phyloP scores from a whole-genome alignment of 176 grass and related monocot species.

The Thinopyrum elongatum region DNA sequence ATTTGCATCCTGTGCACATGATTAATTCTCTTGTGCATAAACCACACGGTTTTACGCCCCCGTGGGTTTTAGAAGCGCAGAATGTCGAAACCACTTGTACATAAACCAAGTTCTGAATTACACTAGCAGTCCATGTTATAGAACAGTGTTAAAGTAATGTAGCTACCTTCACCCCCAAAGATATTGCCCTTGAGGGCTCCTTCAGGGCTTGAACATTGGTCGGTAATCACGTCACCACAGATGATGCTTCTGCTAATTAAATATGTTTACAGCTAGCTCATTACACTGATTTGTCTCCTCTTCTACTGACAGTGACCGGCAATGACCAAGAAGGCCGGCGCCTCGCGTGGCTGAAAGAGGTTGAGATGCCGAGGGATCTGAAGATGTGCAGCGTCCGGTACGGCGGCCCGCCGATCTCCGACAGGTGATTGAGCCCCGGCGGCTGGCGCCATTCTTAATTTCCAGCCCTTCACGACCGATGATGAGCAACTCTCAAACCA shows the following conservation, averaged over 20 bases:
- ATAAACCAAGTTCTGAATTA: not conserved
- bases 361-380: constrained; percentile 48
- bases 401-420: constrained; percentile 62
- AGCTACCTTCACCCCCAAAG: not conserved
- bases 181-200: not conserved
- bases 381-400: constrained; percentile 63
- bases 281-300: not conserved
- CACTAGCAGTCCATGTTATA: not conserved
- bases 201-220: not conserved
- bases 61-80: not conserved
- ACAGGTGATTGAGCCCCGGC: constrained; percentile 2
- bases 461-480: not conserved
- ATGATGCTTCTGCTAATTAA: not conserved
- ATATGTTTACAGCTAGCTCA: not conserved
- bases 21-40: not conserved
- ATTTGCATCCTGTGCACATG: constrained; percentile 7
- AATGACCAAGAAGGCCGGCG: not conserved
- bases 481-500: not conserved
- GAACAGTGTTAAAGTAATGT: not conserved
- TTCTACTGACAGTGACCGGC: not conserved
- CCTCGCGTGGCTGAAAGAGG: constrained; percentile 71
- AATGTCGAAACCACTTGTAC: not conserved
- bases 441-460: too few relatives aligned
- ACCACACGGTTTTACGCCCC: constrained; percentile 18
- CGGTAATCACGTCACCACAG: not conserved